Evolutionary conservation across 495 filamentous ascomycete species (phyloP), one percentile per base, ranked within the genome.

Genomic region (Tuber borchii): DNA sequence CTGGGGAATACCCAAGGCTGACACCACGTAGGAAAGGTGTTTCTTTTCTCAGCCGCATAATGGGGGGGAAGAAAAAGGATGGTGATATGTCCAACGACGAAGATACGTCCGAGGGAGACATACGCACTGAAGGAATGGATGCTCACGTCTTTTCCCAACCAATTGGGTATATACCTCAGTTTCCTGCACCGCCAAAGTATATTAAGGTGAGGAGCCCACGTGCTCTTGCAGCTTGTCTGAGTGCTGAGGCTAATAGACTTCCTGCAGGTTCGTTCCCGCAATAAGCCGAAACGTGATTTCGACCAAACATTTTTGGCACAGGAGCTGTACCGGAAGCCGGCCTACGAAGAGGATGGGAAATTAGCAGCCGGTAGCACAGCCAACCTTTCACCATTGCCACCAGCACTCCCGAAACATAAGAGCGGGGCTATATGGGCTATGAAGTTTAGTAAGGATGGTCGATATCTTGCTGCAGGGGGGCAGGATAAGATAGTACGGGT

Each of bases 381-480:
- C 39, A 71, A 79, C 42, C 40, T 73, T 26, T 81, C 79, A 37
- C 31, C 71, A 19, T 34, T 72, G 37, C 80, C 80, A 26, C 37
- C 78, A 40, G 75, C 31, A 9, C 19, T 78, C 19, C 73, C 77
- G 34, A 72, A 74, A 46, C 74, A 74, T 43, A 83, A 83, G 26
- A 84, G 86, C 56, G 86, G 89, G 26, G 93, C 95, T 6, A 89
- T 97, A 44, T 99, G 95, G 95, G 91, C 95, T 7, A 88, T 93
- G 78, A 92, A 93, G 76, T 97, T 97, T 78, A 97, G 94, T 77
- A 93, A 92, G 70, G 95, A 98, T 86, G 95, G 95, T 19, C 93
- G 88, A 82, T 97, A 94, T 83, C 86, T 99, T 16, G 95, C 95
- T 19, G 92, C 93, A 31, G 96, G 90, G 19, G 95, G 95, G 4